phyloP scores from a whole-genome alignment of 768 basidiomycete genomes.

The Collybia sp. region DNA sequence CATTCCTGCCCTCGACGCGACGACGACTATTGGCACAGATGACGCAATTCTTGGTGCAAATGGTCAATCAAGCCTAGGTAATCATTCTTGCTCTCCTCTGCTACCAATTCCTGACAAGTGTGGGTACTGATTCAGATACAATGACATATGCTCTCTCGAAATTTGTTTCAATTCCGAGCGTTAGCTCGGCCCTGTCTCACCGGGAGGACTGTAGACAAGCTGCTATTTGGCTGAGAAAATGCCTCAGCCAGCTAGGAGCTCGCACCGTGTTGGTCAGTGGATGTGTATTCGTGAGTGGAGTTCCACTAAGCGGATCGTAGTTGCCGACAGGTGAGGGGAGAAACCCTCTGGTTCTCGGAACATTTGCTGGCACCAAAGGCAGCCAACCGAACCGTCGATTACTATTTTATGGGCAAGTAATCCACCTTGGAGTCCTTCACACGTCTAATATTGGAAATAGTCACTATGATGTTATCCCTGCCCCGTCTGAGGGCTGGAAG shows the following conservation, averaged over 20 bases:
- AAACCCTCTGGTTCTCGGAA: slow-evolving; percentile 89
- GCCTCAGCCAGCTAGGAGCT: slow-evolving; percentile 84
- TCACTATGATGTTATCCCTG: slow-evolving; percentile 96
- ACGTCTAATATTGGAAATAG: slow-evolving; percentile 26
- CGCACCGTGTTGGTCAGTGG: slow-evolving; percentile 62
- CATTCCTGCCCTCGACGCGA: too few relatives aligned
- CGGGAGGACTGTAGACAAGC: slow-evolving; percentile 91
- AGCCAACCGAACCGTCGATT: slow-evolving; percentile 63
- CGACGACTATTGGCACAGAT: too few relatives aligned
- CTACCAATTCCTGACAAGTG: background rate
- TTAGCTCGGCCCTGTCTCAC: slow-evolving; percentile 64
- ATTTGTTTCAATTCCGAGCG: slow-evolving; percentile 84
- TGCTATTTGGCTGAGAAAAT: slow-evolving; percentile 89
- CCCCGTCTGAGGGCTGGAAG: slow-evolving; percentile 69
- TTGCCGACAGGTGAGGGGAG: slow-evolving; percentile 69
- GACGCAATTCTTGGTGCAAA: too few relatives aligned
- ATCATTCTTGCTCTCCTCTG: background rate
- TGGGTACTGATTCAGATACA: slow-evolving; percentile 37
- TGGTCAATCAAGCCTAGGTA: too few relatives aligned
- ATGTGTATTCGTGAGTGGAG: background rate
- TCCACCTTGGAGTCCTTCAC: background rate
- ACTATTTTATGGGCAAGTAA: slow-evolving; percentile 80
- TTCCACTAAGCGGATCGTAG: slow-evolving; percentile 29
- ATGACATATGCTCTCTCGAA: slow-evolving; percentile 78
- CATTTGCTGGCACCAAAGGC: slow-evolving; percentile 69